phyloP scores from a whole-genome alignment of 2,329 filamentous ascomycete genomes.

The Hawksworthiomyces lignivorus region DNA sequence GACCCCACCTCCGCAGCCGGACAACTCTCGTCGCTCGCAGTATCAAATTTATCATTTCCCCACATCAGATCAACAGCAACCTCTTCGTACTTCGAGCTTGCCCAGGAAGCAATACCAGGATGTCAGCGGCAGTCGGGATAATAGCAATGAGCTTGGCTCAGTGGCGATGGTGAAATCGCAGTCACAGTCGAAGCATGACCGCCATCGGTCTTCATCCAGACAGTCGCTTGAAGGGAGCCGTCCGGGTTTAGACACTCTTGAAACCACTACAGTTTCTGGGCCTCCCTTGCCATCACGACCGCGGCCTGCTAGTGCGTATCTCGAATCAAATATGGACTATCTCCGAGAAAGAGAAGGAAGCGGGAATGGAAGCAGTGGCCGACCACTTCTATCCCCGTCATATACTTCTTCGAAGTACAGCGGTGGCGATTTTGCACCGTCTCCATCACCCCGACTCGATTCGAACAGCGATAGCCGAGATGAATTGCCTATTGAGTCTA shows the following conservation, averaged over 20 bases:
- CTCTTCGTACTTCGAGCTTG: slow-evolving; percentile 30
- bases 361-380: slow-evolving; percentile 31
- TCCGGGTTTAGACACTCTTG: slow-evolving; percentile 55
- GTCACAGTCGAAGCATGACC: slow-evolving; percentile 26
- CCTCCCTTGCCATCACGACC: slow-evolving; percentile 37
- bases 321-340: slow-evolving; percentile 76
- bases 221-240: slow-evolving; percentile 66
- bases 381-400: slow-evolving; percentile 29
- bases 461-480: slow-evolving; percentile 21
- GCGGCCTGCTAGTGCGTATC: slow-evolving; percentile 73
- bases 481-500: slow-evolving; percentile 63
- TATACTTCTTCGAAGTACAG: slow-evolving; percentile 26
- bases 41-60: slow-evolving; percentile 36
- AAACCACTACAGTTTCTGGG: slow-evolving; percentile 46
- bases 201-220: slow-evolving; percentile 44
- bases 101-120: slow-evolving; percentile 18
- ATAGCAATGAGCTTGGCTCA: neutral
- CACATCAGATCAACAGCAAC: slow-evolving; percentile 25
- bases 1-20: slow-evolving; percentile 36
- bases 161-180: slow-evolving; percentile 25
- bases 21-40: slow-evolving; percentile 28
- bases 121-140: neutral
- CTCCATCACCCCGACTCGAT: slow-evolving; percentile 36
- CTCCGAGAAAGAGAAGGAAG: slow-evolving; percentile 62
- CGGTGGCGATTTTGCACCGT: slow-evolving; percentile 29